Evolutionary conservation across 108 stramenopile species (phyloP).

Genomic region (Discostella stelligeroides): DNA sequence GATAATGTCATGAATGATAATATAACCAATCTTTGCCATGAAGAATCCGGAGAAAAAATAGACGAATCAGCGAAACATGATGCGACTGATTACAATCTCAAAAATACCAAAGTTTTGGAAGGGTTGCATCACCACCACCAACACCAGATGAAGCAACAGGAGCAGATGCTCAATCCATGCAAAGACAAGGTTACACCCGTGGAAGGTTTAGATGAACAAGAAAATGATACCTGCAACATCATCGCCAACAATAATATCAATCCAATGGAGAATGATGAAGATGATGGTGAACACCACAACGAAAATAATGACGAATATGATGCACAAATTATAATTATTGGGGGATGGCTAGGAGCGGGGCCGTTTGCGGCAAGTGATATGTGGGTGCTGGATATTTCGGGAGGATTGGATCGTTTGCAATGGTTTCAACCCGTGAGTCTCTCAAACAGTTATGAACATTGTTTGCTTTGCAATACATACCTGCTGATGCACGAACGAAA

Average conservation of each 20-base stretch:
- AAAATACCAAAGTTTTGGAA: too few species aligned
- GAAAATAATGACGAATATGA: constrained; percentile 56
- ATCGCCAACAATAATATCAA: too few species aligned
- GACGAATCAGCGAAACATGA: too few species aligned
- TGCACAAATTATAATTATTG: constrained; percentile 88
- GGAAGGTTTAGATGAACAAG: too few species aligned
- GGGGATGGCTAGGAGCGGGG: constrained; percentile 90
- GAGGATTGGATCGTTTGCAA: constrained; percentile 48
- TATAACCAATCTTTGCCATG: too few species aligned
- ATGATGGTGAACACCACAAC: neutral
- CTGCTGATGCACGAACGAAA: too few species aligned
- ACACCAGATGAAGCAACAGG: neutral
- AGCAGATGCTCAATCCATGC: neutral
- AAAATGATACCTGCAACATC: too few species aligned
- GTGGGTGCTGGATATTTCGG: constrained; percentile 80
- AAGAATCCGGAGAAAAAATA: too few species aligned
- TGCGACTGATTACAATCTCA: too few species aligned
- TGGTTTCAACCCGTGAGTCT: constrained; percentile 76
- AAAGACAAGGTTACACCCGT: neutral
- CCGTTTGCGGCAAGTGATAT: constrained; percentile 89
- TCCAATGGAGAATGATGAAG: neutral
- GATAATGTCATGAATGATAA: too few species aligned
- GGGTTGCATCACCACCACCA: neutral
- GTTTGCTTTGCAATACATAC: too few species aligned
- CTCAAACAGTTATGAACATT: too few species aligned